Percentiles rank a stretch among this genome's conserved stretches.
These are phyloP conservation scores for Chalaropsis thielavioides DNA, from an alignment of 2,329 filamentous ascomycete genomes.

Conservation along the genomic window DNA sequence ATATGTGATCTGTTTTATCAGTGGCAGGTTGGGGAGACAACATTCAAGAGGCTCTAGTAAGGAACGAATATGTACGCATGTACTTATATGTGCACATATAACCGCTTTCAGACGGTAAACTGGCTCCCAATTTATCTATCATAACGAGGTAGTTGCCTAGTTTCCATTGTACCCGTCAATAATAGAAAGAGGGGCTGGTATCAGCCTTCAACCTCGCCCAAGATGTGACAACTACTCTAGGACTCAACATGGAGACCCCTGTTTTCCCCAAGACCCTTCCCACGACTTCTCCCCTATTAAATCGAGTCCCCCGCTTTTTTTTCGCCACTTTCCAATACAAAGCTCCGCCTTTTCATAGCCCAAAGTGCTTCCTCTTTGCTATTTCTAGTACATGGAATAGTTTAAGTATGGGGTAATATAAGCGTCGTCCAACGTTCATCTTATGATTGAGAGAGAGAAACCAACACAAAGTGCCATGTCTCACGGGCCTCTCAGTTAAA, in stretches of 20 bases:
- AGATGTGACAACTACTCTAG: neutral
- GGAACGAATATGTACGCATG: neutral
- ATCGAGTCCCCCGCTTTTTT: neutral
- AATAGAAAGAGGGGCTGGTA: neutral
- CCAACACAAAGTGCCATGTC: neutral
- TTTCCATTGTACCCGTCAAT: neutral
- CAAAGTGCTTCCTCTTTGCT: neutral
- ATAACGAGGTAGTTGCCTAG: neutral
- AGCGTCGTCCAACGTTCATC: neutral
- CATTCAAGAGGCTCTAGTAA: neutral
- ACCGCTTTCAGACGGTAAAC: neutral
- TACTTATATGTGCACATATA: neutral
- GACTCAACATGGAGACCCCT: neutral
- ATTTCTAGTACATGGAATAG: neutral
- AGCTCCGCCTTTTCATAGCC: neutral
- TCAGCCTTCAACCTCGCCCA: neutral
- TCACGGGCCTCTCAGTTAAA: neutral
- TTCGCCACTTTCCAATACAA: neutral
- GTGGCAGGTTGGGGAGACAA: neutral
- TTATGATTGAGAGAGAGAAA: neutral
- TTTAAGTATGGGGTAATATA: neutral
- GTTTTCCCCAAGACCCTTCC: neutral
- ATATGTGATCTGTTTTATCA: neutral
- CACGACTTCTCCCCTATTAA: neutral
- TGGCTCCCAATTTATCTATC: neutral